phyloP scores from a whole-genome alignment of 768 basidiomycete genomes.

The Tricholoma sp. region DNA sequence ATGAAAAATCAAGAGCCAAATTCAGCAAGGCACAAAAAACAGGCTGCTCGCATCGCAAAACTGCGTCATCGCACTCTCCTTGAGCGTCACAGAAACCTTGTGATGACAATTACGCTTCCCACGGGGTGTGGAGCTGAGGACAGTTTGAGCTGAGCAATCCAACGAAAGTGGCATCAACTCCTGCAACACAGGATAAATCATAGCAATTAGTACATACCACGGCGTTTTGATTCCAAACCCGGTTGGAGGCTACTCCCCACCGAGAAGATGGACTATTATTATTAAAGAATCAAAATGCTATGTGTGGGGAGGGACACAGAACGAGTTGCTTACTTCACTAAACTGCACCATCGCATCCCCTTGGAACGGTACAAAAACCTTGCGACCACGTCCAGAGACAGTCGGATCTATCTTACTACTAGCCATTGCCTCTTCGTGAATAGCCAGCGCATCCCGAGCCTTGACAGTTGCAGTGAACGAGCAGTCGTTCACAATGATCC shows the following conservation, averaged over 20 bases:
- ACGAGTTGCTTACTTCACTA: constrained; percentile 44
- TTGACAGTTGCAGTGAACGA: constrained; percentile 44
- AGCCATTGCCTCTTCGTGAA: constrained; percentile 43
- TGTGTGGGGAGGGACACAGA: too few relatives aligned
- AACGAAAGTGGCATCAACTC: too few relatives aligned
- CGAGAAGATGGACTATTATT: constrained; percentile 51
- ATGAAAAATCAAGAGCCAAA: not conserved
- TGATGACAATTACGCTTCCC: constrained; percentile 50
- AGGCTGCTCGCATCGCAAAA: constrained; percentile 45
- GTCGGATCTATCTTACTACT: too few relatives aligned
- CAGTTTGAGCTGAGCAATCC: constrained; percentile 41
- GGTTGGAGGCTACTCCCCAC: constrained; percentile 53
- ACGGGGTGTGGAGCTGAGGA: constrained; percentile 49
- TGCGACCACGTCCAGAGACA: too few relatives aligned
- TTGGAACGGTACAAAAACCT: constrained; percentile 46
- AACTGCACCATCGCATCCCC: constrained; percentile 52
- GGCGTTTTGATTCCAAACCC: constrained; percentile 43
- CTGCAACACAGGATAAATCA: too few relatives aligned
- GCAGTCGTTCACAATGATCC: constrained; percentile 46
- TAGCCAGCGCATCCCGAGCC: constrained; percentile 49
- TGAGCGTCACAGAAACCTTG: too few relatives aligned
- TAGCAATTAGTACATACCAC: constrained; percentile 29
- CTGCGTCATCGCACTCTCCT: constrained; percentile 50
- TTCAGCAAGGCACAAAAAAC: too few relatives aligned
- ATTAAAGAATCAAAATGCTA: not conserved